Percentiles rank a stretch among this genome's conserved stretches.
These are phyloP conservation scores for Alternaria longipes DNA, from an alignment of 2,329 filamentous ascomycete species.

Conservation along the genomic window DNA sequence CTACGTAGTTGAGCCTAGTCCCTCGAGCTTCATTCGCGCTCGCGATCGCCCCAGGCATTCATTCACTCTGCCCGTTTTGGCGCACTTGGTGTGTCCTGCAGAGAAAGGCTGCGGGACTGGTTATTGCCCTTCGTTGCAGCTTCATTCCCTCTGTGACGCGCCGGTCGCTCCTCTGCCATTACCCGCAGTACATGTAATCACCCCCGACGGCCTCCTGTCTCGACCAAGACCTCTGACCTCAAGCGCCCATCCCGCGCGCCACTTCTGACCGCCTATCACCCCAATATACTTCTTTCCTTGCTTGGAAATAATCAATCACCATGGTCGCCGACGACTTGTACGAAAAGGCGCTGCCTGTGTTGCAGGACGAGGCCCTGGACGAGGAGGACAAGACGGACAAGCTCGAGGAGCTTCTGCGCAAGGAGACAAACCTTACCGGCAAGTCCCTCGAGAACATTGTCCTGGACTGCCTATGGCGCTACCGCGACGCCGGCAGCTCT, in stretches of 20 bases:
- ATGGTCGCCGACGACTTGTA: slow-evolving; percentile 96
- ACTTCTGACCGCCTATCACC: slow-evolving; percentile 11
- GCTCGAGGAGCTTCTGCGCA: slow-evolving; percentile 84
- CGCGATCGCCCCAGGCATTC: slow-evolving; percentile 27
- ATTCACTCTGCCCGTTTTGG: slow-evolving; percentile 29
- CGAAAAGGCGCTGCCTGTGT: slow-evolving; percentile 87
- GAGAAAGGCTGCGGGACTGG: slow-evolving; percentile 29
- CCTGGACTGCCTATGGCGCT: slow-evolving; percentile 89
- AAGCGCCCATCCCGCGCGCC: slow-evolving; percentile 8
- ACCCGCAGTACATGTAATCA: slow-evolving; percentile 33
- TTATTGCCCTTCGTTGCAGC: slow-evolving; percentile 29
- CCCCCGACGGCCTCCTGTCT: slow-evolving; percentile 26
- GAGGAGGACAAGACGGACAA: slow-evolving; percentile 96
- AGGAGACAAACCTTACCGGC: slow-evolving; percentile 78
- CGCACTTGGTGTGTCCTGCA: slow-evolving; percentile 25
- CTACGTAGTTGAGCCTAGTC: slow-evolving; percentile 28
- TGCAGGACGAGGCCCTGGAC: slow-evolving; percentile 82
- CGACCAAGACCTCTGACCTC: slow-evolving; percentile 16
- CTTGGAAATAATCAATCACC: slow-evolving; percentile 45
- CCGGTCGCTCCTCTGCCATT: slow-evolving; percentile 31
- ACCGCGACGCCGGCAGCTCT: slow-evolving; percentile 69
- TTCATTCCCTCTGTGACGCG: slow-evolving; percentile 30
- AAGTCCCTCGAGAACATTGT: slow-evolving; percentile 86
- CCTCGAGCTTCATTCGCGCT: slow-evolving; percentile 35
- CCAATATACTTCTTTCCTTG: slow-evolving; percentile 8